Percentiles rank a stretch among this genome's conserved stretches.
These are phyloP conservation scores for Prunus padus DNA, from an alignment of 306 rosid species.

Conservation along the genomic window DNA sequence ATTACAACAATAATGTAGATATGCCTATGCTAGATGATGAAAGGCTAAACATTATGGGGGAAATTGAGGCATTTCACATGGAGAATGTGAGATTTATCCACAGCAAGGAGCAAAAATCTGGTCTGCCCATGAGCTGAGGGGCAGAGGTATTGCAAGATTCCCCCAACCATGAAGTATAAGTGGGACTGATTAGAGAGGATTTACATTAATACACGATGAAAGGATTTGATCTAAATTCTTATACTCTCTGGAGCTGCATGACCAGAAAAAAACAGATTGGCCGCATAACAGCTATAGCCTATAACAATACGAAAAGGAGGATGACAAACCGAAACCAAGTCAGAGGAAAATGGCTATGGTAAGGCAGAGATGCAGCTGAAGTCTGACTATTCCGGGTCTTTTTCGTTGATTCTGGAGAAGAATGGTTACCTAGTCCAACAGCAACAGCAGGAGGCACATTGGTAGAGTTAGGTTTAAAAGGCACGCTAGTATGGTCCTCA, in stretches of 20 bases:
- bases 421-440: conserved; percentile 55
- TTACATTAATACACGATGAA: neutral
- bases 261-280: conserved; percentile 27
- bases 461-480: conserved; percentile 40
- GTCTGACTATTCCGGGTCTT: conserved; percentile 31
- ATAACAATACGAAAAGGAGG: conserved; percentile 35
- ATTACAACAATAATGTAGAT: neutral
- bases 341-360: conserved; percentile 29
- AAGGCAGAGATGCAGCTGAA: conserved; percentile 47
- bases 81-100: neutral
- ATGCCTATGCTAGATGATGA: conserved; percentile 7
- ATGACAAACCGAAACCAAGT: conserved; percentile 37
- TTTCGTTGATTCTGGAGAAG: conserved; percentile 41
- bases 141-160: neutral
- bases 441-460: conserved; percentile 72
- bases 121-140: neutral
- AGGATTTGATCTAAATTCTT: conserved; percentile 1
- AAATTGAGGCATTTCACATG: neutral
- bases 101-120: neutral
- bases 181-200: neutral
- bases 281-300: conserved; percentile 17
- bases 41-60: neutral
- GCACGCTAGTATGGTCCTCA: conserved; percentile 42
- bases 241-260: neutral
- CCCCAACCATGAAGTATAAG: neutral